Evolutionary conservation across 2,329 filamentous ascomycete species (phyloP).

Genomic region (Colletotrichum zoysiae): DNA sequence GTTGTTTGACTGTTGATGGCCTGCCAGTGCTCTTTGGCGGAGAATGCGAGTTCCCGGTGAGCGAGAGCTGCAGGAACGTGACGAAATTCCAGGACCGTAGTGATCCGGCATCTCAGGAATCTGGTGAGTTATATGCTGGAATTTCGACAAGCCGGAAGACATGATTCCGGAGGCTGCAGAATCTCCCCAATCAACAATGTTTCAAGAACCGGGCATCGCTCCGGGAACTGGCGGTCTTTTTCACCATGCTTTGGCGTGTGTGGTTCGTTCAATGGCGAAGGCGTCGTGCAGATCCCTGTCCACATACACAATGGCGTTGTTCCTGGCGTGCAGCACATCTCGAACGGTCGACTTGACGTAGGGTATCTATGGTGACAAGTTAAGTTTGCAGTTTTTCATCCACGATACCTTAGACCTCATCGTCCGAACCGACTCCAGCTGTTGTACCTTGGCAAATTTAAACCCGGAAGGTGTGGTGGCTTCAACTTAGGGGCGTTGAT

Average conservation of each 20-base stretch:
- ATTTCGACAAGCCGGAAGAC: slow-evolving; percentile 18
- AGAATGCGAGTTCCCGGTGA: neutral
- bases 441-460: slow-evolving; percentile 3
- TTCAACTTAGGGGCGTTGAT: slow-evolving; percentile 5
- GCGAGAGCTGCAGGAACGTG: slow-evolving; percentile 13
- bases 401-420: neutral
- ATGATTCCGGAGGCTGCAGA: slow-evolving; percentile 12
- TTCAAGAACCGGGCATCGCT: slow-evolving; percentile 10
- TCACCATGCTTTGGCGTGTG: slow-evolving; percentile 18
- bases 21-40: neutral
- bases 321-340: slow-evolving; percentile 31
- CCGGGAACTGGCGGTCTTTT: slow-evolving; percentile 2
- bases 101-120: neutral
- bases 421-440: neutral
- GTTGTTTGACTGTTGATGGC: neutral
- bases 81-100: neutral
- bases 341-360: neutral
- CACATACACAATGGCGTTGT: slow-evolving; percentile 16
- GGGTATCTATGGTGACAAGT: neutral
- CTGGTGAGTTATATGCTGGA: slow-evolving; percentile 36
- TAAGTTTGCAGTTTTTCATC: neutral
- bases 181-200: neutral
- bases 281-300: slow-evolving; percentile 30
- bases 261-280: slow-evolving; percentile 15
- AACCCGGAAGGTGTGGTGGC: slow-evolving; percentile 4